A percentile compares a stretch with the other conserved stretches of the same genome.
phyloP scores from a whole-genome alignment of 768 basidiomycete species.

The Boletus rufocinnamomeus region DNA sequence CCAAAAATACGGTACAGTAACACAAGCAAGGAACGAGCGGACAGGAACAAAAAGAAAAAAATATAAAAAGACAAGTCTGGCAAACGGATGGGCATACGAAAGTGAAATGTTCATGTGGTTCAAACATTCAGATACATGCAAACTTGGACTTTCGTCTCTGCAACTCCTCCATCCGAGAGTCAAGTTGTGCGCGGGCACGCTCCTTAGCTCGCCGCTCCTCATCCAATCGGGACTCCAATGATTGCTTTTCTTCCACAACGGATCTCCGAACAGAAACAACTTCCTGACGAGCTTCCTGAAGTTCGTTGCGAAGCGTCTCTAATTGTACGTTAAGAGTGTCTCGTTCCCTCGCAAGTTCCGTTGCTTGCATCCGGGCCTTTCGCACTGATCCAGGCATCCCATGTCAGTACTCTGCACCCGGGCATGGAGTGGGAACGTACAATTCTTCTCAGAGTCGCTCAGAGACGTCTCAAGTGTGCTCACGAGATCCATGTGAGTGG shows the following conservation, averaged over 20 bases:
- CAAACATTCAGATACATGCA: conserved; percentile 67
- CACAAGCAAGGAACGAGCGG: conserved; percentile 30
- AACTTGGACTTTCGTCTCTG: conserved; percentile 88
- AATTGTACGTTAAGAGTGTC: conserved; percentile 70
- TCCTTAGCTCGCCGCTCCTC: conserved; percentile 91
- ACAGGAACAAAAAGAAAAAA: conserved; percentile 4
- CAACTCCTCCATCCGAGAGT: conserved; percentile 85
- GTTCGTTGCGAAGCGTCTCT: conserved; percentile 67
- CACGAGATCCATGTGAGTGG: conserved; percentile 90
- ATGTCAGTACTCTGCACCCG: conserved; percentile 8
- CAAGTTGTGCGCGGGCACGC: conserved; percentile 82
- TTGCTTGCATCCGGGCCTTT: conserved; percentile 92
- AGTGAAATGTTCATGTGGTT: neutral
- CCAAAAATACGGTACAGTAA: conserved; percentile 33
- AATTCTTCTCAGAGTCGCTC: conserved; percentile 90
- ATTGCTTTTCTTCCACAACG: conserved; percentile 86
- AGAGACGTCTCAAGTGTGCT: conserved; percentile 81
- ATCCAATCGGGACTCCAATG: conserved; percentile 77
- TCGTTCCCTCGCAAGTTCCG: conserved; percentile 84
- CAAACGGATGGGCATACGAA: conserved; percentile 7
- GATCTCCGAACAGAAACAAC: conserved; percentile 75
- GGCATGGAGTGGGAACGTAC: conserved; percentile 49
- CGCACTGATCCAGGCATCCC: conserved; percentile 55
- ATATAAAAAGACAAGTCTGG: conserved; percentile 8
- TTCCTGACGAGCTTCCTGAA: conserved; percentile 78